Evolutionary conservation across 169 alveolate genomes (phyloP).

Genomic region (Fabrea salina): DNA sequence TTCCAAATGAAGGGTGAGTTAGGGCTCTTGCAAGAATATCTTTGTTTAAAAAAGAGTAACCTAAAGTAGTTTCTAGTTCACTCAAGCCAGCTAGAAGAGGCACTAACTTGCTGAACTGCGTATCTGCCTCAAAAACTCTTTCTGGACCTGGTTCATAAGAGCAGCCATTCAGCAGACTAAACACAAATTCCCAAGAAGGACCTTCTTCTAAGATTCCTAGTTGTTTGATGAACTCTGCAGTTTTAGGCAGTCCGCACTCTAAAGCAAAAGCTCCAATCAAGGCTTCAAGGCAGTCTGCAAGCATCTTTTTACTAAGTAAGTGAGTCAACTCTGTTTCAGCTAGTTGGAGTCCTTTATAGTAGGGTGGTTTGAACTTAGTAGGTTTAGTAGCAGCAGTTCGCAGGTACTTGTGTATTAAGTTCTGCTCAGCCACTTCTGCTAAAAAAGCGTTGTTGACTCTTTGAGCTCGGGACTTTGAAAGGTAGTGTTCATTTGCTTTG

Average conservation of each 20-base stretch:
- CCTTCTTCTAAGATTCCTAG: background rate
- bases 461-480: background rate
- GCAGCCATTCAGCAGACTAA: background rate
- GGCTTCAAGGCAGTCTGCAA: slow-evolving; percentile 24
- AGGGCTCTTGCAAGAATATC: background rate
- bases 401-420: background rate
- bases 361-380: background rate
- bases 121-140: too few species aligned
- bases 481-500: background rate
- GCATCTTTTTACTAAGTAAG: background rate
- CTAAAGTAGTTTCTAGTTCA: background rate
- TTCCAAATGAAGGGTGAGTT: background rate
- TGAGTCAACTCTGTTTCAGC: background rate
- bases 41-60: background rate
- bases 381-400: background rate
- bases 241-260: background rate
- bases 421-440: background rate
- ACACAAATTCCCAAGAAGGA: background rate
- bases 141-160: too few species aligned
- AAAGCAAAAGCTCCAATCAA: slow-evolving; percentile 14
- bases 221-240: background rate
- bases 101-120: too few species aligned
- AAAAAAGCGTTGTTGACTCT: background rate
- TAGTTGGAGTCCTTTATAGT: background rate
- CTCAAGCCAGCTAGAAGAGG: background rate